A percentile compares a stretch with the other conserved stretches of the same genome.
Conservation (phyloP, 768 basidiomycete genomes). For the Suillus alpinus region DNA sequence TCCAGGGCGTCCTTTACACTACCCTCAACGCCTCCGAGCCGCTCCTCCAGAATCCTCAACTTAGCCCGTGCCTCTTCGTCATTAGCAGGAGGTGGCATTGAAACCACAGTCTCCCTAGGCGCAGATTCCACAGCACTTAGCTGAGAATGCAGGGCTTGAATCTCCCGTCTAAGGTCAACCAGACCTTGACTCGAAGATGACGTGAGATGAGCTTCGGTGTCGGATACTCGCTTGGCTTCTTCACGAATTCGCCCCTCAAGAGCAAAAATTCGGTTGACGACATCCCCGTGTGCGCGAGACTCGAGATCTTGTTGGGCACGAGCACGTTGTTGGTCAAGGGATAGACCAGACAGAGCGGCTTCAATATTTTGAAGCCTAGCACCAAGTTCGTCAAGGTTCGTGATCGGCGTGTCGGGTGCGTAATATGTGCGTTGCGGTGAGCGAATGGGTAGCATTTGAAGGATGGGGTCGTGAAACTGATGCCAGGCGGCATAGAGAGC, state of each 20-base stretch:
- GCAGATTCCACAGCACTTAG: slow-evolving; percentile 28
- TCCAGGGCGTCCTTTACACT: slow-evolving; percentile 74
- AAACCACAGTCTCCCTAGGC: slow-evolving; percentile 18
- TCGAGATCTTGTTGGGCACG: slow-evolving; percentile 54
- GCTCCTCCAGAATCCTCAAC: slow-evolving; percentile 58
- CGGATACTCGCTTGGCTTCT: slow-evolving; percentile 45
- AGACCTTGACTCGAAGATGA: slow-evolving; percentile 45
- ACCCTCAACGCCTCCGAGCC: slow-evolving; percentile 58
- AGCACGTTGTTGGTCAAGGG: slow-evolving; percentile 50
- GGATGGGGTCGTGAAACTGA: slow-evolving; percentile 37
- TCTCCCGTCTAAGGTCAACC: slow-evolving; percentile 49
- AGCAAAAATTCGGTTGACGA: slow-evolving; percentile 50
- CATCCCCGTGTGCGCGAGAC: slow-evolving; percentile 45
- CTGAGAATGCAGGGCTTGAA: slow-evolving; percentile 51
- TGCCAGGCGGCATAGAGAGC: slow-evolving; percentile 44
- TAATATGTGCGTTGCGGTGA: slow-evolving; percentile 38
- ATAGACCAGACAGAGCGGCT: slow-evolving; percentile 56
- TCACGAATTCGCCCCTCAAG: slow-evolving; percentile 54
- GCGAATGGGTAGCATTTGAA: slow-evolving; percentile 33
- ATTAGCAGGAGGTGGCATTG: slow-evolving; percentile 18
- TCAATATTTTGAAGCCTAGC: slow-evolving; percentile 64
- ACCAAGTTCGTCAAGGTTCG: slow-evolving; percentile 65
- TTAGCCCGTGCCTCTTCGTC: slow-evolving; percentile 60
- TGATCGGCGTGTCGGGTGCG: slow-evolving; percentile 56
- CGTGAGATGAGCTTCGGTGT: slow-evolving; percentile 51